Percentiles rank a stretch among this genome's conserved stretches.
Conservation (phyloP, 2,329 filamentous ascomycete genomes). For the Exophiala viscosa region DNA sequence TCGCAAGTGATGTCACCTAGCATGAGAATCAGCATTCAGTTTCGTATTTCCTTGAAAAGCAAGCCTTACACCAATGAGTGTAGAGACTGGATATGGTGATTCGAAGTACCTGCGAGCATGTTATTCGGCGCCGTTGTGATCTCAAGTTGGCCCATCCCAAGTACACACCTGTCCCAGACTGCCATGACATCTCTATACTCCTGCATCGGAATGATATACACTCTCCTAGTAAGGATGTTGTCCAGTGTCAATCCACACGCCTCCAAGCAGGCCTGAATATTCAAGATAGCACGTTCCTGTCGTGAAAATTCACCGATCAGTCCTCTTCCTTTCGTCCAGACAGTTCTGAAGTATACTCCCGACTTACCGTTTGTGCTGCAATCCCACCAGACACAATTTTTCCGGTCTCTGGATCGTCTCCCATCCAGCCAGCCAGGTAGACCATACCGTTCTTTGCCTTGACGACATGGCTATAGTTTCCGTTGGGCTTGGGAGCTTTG, state of each 20-base stretch:
- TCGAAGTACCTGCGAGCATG: not conserved
- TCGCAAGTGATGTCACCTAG: conserved; percentile 4
- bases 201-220: conserved; percentile 5
- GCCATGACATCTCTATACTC: conserved; percentile 7
- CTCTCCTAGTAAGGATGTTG: conserved; percentile 7
- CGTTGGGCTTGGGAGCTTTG: not conserved
- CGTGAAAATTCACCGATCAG: not conserved
- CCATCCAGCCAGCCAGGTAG: conserved; percentile 1
- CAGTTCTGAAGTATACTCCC: not conserved
- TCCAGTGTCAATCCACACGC: conserved; percentile 7
- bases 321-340: not conserved
- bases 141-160: not conserved
- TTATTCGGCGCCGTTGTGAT: not conserved
- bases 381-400: not conserved
- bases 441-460: conserved; percentile 1
- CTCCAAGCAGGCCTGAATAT: conserved; percentile 10
- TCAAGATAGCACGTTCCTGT: conserved; percentile 8
- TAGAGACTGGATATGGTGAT: conserved; percentile 8
- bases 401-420: not conserved
- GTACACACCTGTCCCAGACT: conserved; percentile 1
- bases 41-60: not conserved
- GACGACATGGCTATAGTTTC: conserved; percentile 1
- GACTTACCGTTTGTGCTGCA: conserved; percentile 9
- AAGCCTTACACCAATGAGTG: conserved; percentile 1
- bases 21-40: not conserved